phyloP scores from a whole-genome alignment of 257 asterid species.

The Solanum arcanum region DNA sequence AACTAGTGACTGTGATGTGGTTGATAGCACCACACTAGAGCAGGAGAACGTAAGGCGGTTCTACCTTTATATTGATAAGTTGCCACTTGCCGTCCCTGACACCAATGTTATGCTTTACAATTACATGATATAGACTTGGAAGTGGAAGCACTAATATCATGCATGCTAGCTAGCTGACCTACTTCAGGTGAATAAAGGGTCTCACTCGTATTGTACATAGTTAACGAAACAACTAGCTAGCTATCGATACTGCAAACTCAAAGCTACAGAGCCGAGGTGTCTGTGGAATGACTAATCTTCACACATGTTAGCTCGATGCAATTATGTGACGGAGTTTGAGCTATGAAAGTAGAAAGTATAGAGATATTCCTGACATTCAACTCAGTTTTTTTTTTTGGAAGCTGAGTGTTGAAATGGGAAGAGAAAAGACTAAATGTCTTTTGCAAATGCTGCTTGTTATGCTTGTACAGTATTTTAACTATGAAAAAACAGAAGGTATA shows the following conservation, averaged over 20 bases:
- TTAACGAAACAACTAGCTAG: background rate
- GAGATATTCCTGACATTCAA: background rate
- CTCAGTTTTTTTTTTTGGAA: slow-evolving; percentile 16
- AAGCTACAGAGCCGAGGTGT: background rate
- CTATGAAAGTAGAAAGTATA: background rate
- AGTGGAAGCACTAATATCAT: background rate
- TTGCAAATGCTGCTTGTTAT: background rate
- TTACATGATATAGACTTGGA: slow-evolving; percentile 26
- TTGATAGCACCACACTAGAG: slow-evolving; percentile 32
- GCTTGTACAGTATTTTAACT: background rate
- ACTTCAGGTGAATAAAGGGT: background rate
- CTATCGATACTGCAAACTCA: background rate
- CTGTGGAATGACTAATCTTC: background rate
- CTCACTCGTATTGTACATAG: background rate
- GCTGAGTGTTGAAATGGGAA: background rate
- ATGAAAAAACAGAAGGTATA: background rate
- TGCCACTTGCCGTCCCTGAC: slow-evolving; percentile 27
- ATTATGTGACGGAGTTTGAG: background rate
- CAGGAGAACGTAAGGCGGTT: slow-evolving; percentile 40
- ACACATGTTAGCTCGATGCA: background rate
- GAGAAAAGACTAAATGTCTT: background rate
- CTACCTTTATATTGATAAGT: slow-evolving; percentile 36
- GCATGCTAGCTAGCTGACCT: background rate
- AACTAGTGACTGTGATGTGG: slow-evolving; percentile 29
- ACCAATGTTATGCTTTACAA: slow-evolving; percentile 33